Evolutionary conservation across 768 basidiomycete species (phyloP), one percentile per base, ranked within the genome.

Genomic region (Collybiopsis confluens): DNA sequence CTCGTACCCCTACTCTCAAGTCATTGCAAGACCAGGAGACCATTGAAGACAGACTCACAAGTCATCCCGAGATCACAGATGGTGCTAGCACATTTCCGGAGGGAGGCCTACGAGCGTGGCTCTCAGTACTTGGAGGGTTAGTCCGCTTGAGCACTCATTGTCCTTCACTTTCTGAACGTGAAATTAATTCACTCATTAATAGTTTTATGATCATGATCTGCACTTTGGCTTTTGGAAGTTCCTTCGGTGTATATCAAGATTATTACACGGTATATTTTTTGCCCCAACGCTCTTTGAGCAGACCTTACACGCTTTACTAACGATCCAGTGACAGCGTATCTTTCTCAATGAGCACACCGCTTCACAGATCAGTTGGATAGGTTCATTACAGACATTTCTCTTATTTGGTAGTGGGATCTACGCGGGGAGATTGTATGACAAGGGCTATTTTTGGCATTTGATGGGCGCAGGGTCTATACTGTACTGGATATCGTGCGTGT

Each of bases 221-320:
- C 45, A 59, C 15, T 64, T 56, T 53, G 53, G 58, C 46, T 6
- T 61, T 61, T 37, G 62, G 56, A 10, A 41, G 61, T 28, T 64
- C 63, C 5, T 64, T 64, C 30, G 63, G 63, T 8, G 63, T 63
- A 20, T 64, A 56, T 47, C 57, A 64, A 41, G 63, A 60, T 30
- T 64, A 58, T 46, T 62, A 64, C 50, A 57, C 63, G 3, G 59
- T 63, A 20, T n/a, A 10, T 42, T 4, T 20, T n/a, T n/a, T n/a
- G n/a, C n/a, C n/a, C 40, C 11, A 52, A 21, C 26, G 16, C 23
- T 36, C n/a, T 30, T 49, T 35, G 6, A 49, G 13, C 38, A 40
- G 16, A 36, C 21, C 16, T 15, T 8, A 18, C 20, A 18, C 28
- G 13, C 5, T 30, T 49, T 10, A 35, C 50, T 10, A 27, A 41